These are phyloP conservation scores for Kodamaea nitidulidarum DNA, from an alignment of 805 yeast genomes.

Conservation along the genomic window DNA sequence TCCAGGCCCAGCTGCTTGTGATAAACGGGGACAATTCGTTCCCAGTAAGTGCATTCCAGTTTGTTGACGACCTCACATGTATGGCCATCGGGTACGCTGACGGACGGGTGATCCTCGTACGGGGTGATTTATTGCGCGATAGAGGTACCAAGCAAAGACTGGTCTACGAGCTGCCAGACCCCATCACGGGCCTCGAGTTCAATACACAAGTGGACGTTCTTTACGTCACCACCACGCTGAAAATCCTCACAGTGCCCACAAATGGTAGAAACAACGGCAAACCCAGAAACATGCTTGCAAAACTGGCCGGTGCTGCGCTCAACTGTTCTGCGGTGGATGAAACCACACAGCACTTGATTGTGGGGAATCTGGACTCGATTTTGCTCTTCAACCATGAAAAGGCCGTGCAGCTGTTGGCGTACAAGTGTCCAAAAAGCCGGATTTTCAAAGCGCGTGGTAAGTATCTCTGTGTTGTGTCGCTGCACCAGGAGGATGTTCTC, in stretches of 20 bases:
- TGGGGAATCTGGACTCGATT: conserved; percentile 61
- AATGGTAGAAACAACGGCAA: conserved; percentile 73
- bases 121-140: conserved; percentile 88
- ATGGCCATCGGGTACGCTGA: conserved; percentile 77
- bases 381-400: conserved; percentile 57
- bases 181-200: conserved; percentile 74
- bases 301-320: conserved; percentile 46
- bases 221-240: conserved; percentile 72
- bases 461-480: conserved; percentile 58
- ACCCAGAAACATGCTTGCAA: conserved; percentile 46
- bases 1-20: conserved; percentile 59
- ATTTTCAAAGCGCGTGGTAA: conserved; percentile 36
- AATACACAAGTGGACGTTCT: conserved; percentile 47
- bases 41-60: conserved; percentile 67
- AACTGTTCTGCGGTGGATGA: conserved; percentile 43
- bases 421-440: conserved; percentile 54
- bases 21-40: conserved; percentile 71
- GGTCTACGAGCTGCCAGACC: conserved; percentile 70
- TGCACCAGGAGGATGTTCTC: conserved; percentile 28
- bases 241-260: conserved; percentile 67
- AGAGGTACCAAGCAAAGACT: conserved; percentile 85
- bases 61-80: conserved; percentile 54
- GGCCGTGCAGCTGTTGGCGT: conserved; percentile 49
- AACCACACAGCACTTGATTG: conserved; percentile 49
- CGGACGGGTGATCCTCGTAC: conserved; percentile 72